A percentile compares a stretch with the other conserved stretches of the same genome.
These are phyloP conservation scores for Irpex sp. DNA, from an alignment of 1,284 basidiomycete species.

Conservation along the genomic window DNA sequence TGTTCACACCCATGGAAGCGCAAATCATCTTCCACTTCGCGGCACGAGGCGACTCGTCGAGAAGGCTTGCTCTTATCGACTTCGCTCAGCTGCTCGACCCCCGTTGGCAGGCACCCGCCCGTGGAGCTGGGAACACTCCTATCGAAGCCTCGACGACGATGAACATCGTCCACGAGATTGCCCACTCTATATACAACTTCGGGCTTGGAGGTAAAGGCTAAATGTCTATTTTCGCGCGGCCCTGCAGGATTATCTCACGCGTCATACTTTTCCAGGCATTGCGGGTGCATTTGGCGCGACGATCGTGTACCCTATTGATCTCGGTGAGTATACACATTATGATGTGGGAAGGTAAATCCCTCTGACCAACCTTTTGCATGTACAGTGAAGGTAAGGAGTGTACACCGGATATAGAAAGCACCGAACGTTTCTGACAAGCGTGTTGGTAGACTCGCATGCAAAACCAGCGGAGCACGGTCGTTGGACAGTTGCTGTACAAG, in stretches of 20 bases:
- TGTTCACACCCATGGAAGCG: constrained; percentile 96
- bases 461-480: constrained; percentile 94
- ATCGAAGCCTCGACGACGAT: constrained; percentile 22
- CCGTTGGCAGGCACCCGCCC: constrained; percentile 72
- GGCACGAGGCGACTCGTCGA: constrained; percentile 64
- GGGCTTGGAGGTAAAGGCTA: constrained; percentile 71
- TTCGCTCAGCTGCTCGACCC: constrained; percentile 90
- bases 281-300: constrained; percentile 93
- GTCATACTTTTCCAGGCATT: constrained; percentile 46
- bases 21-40: constrained; percentile 96
- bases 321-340: constrained; percentile 54
- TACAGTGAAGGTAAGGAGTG: constrained; percentile 5
- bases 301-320: constrained; percentile 92
- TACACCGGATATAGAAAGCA: neutral
- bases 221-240: neutral
- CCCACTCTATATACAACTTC: constrained; percentile 83
- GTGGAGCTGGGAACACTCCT: constrained; percentile 36
- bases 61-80: constrained; percentile 78
- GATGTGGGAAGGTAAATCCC: constrained; percentile 58
- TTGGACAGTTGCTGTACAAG: constrained; percentile 92
- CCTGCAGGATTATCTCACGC: constrained; percentile 6
- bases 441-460: constrained; percentile 57
- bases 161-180: constrained; percentile 48
- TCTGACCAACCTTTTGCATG: constrained; percentile 17
- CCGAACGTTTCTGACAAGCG: neutral